Conservation (phyloP, 2,329 filamentous ascomycete genomes). For the Fusarium verrucosum region DNA sequence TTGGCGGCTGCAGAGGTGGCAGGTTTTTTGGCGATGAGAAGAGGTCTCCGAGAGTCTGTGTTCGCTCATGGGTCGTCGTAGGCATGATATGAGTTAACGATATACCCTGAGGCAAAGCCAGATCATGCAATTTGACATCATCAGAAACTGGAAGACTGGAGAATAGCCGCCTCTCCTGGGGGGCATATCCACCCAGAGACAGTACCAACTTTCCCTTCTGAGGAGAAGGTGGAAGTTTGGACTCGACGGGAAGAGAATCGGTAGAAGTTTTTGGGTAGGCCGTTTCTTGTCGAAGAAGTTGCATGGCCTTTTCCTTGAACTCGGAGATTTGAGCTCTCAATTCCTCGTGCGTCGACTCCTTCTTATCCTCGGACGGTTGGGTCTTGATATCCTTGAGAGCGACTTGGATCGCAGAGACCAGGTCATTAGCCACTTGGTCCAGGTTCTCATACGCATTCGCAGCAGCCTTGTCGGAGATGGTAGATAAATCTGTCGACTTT, state of each 20-base stretch:
- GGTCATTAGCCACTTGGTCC: conserved; percentile 70
- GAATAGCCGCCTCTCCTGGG: conserved; percentile 80
- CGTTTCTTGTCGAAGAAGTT: conserved; percentile 69
- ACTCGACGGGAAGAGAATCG: conserved; percentile 53
- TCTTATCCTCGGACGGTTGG: conserved; percentile 44
- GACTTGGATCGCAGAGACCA: conserved; percentile 59
- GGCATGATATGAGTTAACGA: conserved; percentile 54
- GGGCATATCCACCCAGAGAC: conserved; percentile 79
- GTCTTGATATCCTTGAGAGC: conserved; percentile 59
- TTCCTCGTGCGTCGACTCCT: conserved; percentile 47
- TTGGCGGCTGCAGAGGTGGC: conserved; percentile 74
- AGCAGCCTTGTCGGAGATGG: conserved; percentile 64
- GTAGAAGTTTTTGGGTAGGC: conserved; percentile 57
- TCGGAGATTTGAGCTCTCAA: conserved; percentile 58
- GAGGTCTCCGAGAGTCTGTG: conserved; percentile 75
- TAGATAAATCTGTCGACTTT: conserved; percentile 61
- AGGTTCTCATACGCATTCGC: conserved; percentile 65
- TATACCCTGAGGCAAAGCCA: conserved; percentile 77
- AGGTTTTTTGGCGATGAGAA: conserved; percentile 75
- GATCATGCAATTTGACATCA: conserved; percentile 48
- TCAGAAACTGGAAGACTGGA: conserved; percentile 73
- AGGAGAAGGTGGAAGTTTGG: conserved; percentile 51
- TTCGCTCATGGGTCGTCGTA: conserved; percentile 55
- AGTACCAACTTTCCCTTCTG: conserved; percentile 67
- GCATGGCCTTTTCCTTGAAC: conserved; percentile 71